Conservation (phyloP, 179 eudicot genomes). For the Pouteria campechiana region DNA sequence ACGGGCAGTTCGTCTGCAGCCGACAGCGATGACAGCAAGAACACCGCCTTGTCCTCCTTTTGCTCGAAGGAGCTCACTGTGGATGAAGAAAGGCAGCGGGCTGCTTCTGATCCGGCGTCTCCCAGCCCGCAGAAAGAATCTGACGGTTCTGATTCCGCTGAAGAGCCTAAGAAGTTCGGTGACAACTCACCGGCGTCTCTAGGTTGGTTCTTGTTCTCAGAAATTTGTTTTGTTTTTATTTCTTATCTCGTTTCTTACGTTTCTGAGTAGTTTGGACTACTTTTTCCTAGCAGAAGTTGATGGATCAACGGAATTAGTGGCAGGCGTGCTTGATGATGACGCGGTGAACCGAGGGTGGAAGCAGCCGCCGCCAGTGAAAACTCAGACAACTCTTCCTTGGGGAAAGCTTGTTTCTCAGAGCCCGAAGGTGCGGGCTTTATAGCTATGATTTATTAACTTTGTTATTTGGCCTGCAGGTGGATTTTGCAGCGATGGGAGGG, state of each 20-base stretch:
- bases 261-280: not conserved
- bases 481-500: not conserved
- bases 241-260: not conserved
- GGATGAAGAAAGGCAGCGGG: conserved; percentile 34
- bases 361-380: conserved; percentile 22
- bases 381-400: conserved; percentile 54
- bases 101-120: conserved; percentile 36
- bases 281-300: conserved; percentile 1
- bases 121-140: conserved; percentile 15
- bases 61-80: conserved; percentile 27
- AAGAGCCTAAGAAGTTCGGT: conserved; percentile 18
- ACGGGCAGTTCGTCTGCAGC: too few relatives aligned
- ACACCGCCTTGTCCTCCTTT: too few relatives aligned
- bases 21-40: too few relatives aligned
- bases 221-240: conserved; percentile 7
- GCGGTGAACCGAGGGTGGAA: conserved; percentile 36
- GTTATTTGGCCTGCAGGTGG: conserved; percentile 1
- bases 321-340: conserved; percentile 24
- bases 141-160: conserved; percentile 21
- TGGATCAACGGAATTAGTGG: conserved; percentile 17
- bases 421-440: conserved; percentile 38
- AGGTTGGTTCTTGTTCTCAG: conserved; percentile 3
- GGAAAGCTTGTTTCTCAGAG: conserved; percentile 82
- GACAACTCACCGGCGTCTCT: conserved; percentile 4
- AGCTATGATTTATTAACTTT: not conserved